A percentile compares a stretch with the other conserved stretches of the same genome.
Evolutionary conservation across 768 basidiomycete genomes (phyloP).

Genomic region (Lentinula raphanica): DNA sequence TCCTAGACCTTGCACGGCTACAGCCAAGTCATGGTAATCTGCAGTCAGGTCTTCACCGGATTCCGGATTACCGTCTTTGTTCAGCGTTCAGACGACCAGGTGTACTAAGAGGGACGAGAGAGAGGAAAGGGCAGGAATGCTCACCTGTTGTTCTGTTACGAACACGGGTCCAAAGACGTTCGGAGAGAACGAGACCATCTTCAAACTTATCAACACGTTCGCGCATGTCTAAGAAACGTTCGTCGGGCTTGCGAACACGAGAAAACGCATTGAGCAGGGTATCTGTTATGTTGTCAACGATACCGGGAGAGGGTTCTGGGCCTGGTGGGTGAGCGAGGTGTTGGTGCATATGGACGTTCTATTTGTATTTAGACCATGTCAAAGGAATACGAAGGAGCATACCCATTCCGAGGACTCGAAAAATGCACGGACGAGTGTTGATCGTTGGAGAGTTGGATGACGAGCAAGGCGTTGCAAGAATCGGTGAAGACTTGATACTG

Average conservation of each 20-base stretch:
- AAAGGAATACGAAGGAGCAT: conserved; percentile 17
- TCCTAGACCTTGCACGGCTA: conserved; percentile 93
- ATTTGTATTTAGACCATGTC: conserved; percentile 8
- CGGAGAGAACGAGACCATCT: conserved; percentile 79
- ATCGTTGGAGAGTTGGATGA: conserved; percentile 91
- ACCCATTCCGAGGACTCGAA: conserved; percentile 99
- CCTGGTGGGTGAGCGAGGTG: conserved; percentile 89
- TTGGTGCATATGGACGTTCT: conserved; percentile 98
- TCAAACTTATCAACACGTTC: conserved; percentile 95
- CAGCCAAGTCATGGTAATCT: conserved; percentile 96
- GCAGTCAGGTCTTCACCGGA: conserved; percentile 89
- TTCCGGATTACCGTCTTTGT: conserved; percentile 74
- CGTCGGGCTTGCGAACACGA: conserved; percentile 94
- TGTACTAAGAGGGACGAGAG: conserved; percentile 20
- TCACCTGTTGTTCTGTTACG: conserved; percentile 84
- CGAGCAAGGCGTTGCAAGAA: conserved; percentile 88
- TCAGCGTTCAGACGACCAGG: conserved; percentile 69
- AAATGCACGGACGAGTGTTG: conserved; percentile 88
- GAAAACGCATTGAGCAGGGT: conserved; percentile 95
- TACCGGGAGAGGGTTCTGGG: conserved; percentile 69
- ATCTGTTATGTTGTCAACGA: conserved; percentile 95
- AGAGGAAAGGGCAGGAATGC: conserved; percentile 27
- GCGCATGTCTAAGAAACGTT: conserved; percentile 88
- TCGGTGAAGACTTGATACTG: conserved; percentile 69
- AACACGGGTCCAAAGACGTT: conserved; percentile 74